Base-by-base conservation (phyloP, 345 rosid genomes). In the Carallia pectinifolia region DNA sequence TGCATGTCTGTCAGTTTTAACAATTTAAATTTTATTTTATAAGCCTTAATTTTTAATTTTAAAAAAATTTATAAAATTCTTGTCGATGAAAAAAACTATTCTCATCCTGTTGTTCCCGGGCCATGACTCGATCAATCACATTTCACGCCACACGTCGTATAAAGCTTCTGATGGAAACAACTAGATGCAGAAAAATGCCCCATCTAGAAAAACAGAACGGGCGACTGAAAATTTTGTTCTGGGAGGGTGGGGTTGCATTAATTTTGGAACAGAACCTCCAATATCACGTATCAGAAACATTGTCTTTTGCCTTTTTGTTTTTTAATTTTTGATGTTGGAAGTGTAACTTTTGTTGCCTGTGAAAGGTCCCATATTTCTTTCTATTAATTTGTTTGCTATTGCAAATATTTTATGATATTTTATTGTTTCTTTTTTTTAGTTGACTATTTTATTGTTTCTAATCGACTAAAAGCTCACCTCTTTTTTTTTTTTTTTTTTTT, bases 161-260 rank as follows among this genome's bases (percentile, higher is more conserved):
- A 33, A 33, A 18, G 39, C 39, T 33, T 7, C 30, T 9, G 34
- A 30, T 19, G 53, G 68, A 23, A 12, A 55, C 47, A 36, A 9
- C 29, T 27, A 27, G 8, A 55, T 1, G 18, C 31, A 38, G 19
- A 23, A 9, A 31, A 54, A 40, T 44, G 50, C 19, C 47, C 47
- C 56, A 44, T n/a, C 47, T 19, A 55, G 39, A 40, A 68, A 64
- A 40, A 31, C 5, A n/a, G 29, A 23, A 67, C 38, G 76, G 62
- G 74, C 60, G 74, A 56, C 77, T 50, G 72, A 52, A 73, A 61
- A 10, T 64, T 53, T 58, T 9, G 71, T 44, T 44, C 16, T 44
- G 50, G 50, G 34, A 33, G 34, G 58, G 16, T 65, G 70, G 48
- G 67, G 39, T 33, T 70, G 75, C 73, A 16, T 59, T 50, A 50